A percentile compares a stretch with the other conserved stretches of the same genome.
Conservation (phyloP, 1,139 yeast species). For the Arxiozyma heterogenica region DNA sequence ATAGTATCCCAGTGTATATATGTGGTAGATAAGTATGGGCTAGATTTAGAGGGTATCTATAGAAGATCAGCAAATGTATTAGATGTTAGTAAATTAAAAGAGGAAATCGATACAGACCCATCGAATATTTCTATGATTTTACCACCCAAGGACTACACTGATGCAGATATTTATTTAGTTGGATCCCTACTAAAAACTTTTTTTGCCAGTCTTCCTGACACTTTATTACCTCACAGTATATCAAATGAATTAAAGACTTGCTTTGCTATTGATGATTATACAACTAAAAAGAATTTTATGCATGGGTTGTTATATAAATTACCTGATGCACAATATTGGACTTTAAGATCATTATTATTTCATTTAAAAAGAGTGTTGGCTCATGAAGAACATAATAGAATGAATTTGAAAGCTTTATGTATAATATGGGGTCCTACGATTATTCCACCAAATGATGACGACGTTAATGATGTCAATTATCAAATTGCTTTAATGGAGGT, state of each 20-base stretch:
- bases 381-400: slow-evolving; percentile 57
- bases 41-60: slow-evolving; percentile 81
- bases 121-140: slow-evolving; percentile 51
- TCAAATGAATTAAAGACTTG: slow-evolving; percentile 60
- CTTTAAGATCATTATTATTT: slow-evolving; percentile 72
- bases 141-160: slow-evolving; percentile 43
- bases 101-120: slow-evolving; percentile 70
- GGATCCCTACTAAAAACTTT: slow-evolving; percentile 65
- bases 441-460: slow-evolving; percentile 50
- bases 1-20: slow-evolving; percentile 83
- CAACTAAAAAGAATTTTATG: slow-evolving; percentile 56
- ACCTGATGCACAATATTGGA: slow-evolving; percentile 93
- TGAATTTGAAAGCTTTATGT: slow-evolving; percentile 72
- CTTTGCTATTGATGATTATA: slow-evolving; percentile 54
- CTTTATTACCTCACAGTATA: slow-evolving; percentile 51
- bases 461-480: slow-evolving; percentile 68
- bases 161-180: slow-evolving; percentile 64
- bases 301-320: slow-evolving; percentile 82
- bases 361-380: slow-evolving; percentile 71
- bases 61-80: slow-evolving; percentile 73
- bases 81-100: slow-evolving; percentile 63
- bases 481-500: slow-evolving; percentile 82
- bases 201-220: slow-evolving; percentile 62
- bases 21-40: slow-evolving; percentile 74
- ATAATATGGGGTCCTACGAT: slow-evolving; percentile 94